phyloP scores from a whole-genome alignment of 352 stramenopile genomes.

The Globisporangium rhizosaccharum region DNA sequence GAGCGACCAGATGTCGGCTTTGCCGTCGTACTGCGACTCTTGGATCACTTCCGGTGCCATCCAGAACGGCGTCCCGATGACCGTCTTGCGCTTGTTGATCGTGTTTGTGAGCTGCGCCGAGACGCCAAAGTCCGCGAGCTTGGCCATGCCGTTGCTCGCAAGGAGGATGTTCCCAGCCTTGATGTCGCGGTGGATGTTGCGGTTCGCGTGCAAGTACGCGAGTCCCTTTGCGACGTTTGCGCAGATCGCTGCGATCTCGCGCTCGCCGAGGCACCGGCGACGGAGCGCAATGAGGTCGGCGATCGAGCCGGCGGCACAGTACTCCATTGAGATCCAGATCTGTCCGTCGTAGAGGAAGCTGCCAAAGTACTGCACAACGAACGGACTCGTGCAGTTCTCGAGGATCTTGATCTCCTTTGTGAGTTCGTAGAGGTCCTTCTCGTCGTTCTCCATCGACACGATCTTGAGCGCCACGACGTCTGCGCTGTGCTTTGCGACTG shows the following conservation, averaged over 20 bases:
- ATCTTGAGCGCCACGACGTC: constrained; percentile 81
- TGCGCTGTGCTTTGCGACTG: constrained; percentile 47
- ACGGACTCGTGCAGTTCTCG: constrained; percentile 68
- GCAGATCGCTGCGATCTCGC: constrained; percentile 67
- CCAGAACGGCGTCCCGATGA: constrained; percentile 89
- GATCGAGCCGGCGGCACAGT: constrained; percentile 79
- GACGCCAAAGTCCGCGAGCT: constrained; percentile 89
- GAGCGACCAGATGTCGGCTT: constrained; percentile 80
- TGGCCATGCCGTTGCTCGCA: constrained; percentile 54
- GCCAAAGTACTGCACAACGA: constrained; percentile 84
- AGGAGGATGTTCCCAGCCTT: constrained; percentile 88
- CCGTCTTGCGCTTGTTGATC: constrained; percentile 89
- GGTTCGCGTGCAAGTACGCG: constrained; percentile 71
- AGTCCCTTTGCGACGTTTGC: constrained; percentile 67
- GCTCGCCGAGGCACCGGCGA: constrained; percentile 43
- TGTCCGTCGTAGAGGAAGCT: constrained; percentile 73
- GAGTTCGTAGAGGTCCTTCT: constrained; percentile 52
- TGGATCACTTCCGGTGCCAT: constrained; percentile 91
- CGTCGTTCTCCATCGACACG: constrained; percentile 75
- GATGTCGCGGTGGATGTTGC: constrained; percentile 86
- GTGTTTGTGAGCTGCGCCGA: constrained; percentile 86
- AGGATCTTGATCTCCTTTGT: constrained; percentile 86
- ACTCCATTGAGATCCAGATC: constrained; percentile 89
- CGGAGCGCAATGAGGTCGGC: constrained; percentile 70
- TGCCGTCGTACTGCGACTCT: constrained; percentile 79